Percentiles rank a stretch among this genome's conserved stretches.
phyloP scores from a whole-genome alignment of 2,329 filamentous ascomycete species.

The Dothideomycetes sp. region DNA sequence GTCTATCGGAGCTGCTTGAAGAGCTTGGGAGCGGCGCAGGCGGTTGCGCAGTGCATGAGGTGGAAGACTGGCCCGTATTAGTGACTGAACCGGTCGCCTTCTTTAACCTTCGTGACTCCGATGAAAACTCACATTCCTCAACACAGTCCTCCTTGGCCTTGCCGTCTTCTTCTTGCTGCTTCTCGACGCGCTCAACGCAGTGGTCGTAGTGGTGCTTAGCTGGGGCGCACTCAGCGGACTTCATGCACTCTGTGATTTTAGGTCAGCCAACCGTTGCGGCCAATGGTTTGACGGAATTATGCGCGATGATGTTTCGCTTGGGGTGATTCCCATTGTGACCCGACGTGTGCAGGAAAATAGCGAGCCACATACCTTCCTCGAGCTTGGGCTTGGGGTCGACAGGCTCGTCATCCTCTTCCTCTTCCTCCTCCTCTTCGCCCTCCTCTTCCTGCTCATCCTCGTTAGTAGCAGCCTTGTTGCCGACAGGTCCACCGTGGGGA shows the following conservation, averaged over 20 bases:
- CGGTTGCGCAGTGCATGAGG: constrained; percentile 85
- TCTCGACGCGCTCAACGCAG: constrained; percentile 88
- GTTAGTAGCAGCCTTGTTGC: constrained; percentile 28
- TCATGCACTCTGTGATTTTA: constrained; percentile 63
- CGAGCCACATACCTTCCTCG: constrained; percentile 66
- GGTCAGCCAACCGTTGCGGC: background rate
- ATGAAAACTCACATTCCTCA: constrained; percentile 78
- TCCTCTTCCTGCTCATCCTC: constrained; percentile 44
- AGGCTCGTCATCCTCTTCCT: constrained; percentile 67
- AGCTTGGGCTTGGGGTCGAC: constrained; percentile 80
- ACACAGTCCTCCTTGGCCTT: constrained; percentile 90
- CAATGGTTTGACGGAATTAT: no score
- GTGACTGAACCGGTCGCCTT: background rate
- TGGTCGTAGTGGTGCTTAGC: constrained; percentile 98
- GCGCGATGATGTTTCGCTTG: constrained; percentile 1
- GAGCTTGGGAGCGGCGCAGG: constrained; percentile 93
- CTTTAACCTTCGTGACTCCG: background rate
- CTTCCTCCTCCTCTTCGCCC: constrained; percentile 56
- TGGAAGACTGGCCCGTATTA: constrained; percentile 76
- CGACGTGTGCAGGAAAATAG: background rate
- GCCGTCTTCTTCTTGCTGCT: constrained; percentile 57
- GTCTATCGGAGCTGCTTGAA: constrained; percentile 81
- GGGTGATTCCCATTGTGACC: background rate
- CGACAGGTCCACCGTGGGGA: constrained; percentile 17
- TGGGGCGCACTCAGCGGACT: constrained; percentile 72